Percentiles rank a stretch among this genome's conserved stretches.
These are phyloP conservation scores for Calocera cornea DNA, from an alignment of 768 basidiomycete genomes.

Conservation along the genomic window DNA sequence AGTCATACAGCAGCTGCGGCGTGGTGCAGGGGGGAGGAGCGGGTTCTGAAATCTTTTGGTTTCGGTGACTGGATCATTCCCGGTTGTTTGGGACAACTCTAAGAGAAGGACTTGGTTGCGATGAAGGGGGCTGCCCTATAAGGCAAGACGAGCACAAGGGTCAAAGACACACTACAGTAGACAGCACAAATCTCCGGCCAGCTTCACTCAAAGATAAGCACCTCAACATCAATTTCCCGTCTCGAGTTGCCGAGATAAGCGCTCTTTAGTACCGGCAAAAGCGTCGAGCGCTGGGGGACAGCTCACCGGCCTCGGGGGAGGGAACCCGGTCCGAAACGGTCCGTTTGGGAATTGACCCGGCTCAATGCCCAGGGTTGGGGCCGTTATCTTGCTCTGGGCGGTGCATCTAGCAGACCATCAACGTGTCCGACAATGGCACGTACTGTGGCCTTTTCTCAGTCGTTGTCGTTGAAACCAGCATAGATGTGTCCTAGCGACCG, in stretches of 20 bases:
- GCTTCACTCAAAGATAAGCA: no score
- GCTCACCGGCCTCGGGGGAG: neutral
- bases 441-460: neutral
- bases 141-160: no score
- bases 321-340: neutral
- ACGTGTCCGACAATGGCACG: neutral
- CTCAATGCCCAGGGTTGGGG: neutral
- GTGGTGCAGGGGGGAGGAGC: no score
- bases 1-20: no score
- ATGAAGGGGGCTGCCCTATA: no score
- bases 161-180: no score
- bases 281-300: neutral
- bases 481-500: neutral
- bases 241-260: neutral
- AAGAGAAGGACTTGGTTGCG: no score
- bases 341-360: neutral
- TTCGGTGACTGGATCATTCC: no score
- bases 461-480: neutral
- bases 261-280: neutral
- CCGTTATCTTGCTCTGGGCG: neutral
- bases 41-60: no score
- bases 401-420: neutral
- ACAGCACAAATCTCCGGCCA: no score
- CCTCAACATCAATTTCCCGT: no score
- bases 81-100: no score